These are phyloP conservation scores for Heritiera littoralis DNA, from an alignment of 345 rosid genomes.

Conservation along the genomic window DNA sequence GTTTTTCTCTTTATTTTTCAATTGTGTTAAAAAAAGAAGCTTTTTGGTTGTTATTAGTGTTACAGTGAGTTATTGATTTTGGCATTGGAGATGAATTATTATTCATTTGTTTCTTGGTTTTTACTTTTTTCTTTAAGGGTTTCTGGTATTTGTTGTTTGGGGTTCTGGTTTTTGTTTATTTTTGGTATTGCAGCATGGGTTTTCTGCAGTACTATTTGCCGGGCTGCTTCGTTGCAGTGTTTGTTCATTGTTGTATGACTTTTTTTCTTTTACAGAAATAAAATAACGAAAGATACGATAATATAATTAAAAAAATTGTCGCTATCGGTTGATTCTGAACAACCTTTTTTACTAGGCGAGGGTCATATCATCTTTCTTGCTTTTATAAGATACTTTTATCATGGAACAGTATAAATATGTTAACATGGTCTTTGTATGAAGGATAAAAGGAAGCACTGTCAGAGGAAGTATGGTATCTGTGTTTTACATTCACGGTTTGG, in stretches of 20 bases:
- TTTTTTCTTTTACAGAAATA: background rate
- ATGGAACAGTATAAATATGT: background rate
- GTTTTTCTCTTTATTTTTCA: background rate
- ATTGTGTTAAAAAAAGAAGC: background rate
- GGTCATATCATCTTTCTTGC: background rate
- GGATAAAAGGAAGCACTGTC: background rate
- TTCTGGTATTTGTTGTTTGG: background rate
- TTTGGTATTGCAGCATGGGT: slow-evolving; percentile 17
- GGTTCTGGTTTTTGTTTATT: background rate
- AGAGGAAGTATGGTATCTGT: background rate
- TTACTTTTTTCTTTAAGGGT: background rate
- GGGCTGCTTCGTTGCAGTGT: background rate
- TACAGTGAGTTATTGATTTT: background rate
- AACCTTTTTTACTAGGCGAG: background rate
- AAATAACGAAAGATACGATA: background rate
- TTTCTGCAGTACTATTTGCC: background rate
- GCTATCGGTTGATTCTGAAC: background rate
- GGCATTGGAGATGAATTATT: background rate
- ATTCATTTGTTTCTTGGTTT: background rate
- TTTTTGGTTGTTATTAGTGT: background rate
- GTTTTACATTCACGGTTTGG: background rate
- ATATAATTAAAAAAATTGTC: background rate
- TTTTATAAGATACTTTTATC: background rate
- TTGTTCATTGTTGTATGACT: background rate
- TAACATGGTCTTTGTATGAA: background rate